A percentile compares a stretch with the other conserved stretches of the same genome.
Conservation (phyloP, 1,284 basidiomycete species). For the Phlebopus sp. region DNA sequence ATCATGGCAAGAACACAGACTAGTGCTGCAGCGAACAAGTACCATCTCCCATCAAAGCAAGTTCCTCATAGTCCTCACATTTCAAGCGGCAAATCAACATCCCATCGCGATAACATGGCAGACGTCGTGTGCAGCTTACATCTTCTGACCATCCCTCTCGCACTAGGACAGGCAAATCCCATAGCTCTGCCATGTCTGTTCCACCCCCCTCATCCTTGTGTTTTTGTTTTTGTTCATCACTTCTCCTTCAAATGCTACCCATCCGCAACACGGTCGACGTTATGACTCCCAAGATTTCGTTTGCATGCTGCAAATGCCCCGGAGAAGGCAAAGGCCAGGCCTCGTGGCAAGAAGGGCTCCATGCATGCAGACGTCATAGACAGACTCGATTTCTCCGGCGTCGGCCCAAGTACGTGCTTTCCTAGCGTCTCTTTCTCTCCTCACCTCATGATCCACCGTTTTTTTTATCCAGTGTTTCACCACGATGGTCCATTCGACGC, state of each 20-base stretch:
- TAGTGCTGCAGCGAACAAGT: constrained; percentile 21
- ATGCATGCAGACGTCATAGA: constrained; percentile 65
- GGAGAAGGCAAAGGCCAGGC: constrained; percentile 56
- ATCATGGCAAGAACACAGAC: constrained; percentile 20
- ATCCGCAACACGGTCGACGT: constrained; percentile 47
- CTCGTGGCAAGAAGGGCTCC: constrained; percentile 66
- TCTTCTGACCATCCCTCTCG: constrained; percentile 38
- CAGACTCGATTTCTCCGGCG: constrained; percentile 61
- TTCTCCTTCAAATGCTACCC: constrained; percentile 26
- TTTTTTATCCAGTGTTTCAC: constrained; percentile 64
- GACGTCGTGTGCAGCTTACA: constrained; percentile 58
- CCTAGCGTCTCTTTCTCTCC: constrained; percentile 11
- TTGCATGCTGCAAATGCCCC: constrained; percentile 37
- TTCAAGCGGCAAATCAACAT: constrained; percentile 28
- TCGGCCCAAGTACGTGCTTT: constrained; percentile 66
- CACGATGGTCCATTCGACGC: constrained; percentile 88
- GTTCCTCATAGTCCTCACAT: constrained; percentile 25
- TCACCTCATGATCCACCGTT: constrained; percentile 16
- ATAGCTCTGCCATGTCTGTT: constrained; percentile 41
- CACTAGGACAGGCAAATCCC: constrained; percentile 44
- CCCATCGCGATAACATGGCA: constrained; percentile 43
- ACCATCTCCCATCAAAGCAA: constrained; percentile 20
- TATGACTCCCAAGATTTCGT: constrained; percentile 71
- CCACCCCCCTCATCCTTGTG: constrained; percentile 5
- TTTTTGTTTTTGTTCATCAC: constrained; percentile 12